Conservation (phyloP, 2,329 filamentous ascomycete species). For the Escovopsis weberi region DNA sequence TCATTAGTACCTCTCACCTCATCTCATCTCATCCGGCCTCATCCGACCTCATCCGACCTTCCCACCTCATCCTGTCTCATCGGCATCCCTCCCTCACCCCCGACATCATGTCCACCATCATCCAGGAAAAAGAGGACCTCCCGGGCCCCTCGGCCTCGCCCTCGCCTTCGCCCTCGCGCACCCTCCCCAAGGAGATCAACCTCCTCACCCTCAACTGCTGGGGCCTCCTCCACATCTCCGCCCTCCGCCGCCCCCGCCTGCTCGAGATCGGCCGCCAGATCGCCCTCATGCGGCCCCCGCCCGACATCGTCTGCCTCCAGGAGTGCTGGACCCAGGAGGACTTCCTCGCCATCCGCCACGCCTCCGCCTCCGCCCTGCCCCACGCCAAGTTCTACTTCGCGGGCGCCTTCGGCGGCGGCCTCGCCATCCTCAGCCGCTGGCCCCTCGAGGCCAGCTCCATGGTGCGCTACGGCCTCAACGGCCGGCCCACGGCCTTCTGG, state of each 20-base stretch:
- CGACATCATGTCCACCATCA: constrained; percentile 5
- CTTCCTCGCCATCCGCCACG: constrained; percentile 61
- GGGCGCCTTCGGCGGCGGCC: constrained; percentile 76
- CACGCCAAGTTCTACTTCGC: constrained; percentile 88
- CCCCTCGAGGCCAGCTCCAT: constrained; percentile 83
- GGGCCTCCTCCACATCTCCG: constrained; percentile 80
- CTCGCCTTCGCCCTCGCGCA: background rate
- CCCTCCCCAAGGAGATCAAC: constrained; percentile 42
- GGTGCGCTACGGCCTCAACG: constrained; percentile 80
- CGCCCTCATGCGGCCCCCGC: constrained; percentile 49
- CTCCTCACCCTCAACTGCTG: constrained; percentile 91
- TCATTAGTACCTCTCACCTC: background rate
- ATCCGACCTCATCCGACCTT: background rate
- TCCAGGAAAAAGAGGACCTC: constrained; percentile 4
- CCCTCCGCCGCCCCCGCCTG: constrained; percentile 62
- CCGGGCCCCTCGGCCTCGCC: background rate
- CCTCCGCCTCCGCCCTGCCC: constrained; percentile 61
- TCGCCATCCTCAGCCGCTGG: constrained; percentile 84
- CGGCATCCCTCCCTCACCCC: too few species aligned
- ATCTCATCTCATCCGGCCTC: background rate
- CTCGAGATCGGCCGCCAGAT: constrained; percentile 72
- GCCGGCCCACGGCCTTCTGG: constrained; percentile 84
- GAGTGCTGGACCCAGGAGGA: constrained; percentile 88
- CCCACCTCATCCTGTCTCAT: too few species aligned
- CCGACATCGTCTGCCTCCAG: constrained; percentile 83